phyloP scores from a whole-genome alignment of 2,329 filamentous ascomycete species.

The Hymenoscyphus salicellus region DNA sequence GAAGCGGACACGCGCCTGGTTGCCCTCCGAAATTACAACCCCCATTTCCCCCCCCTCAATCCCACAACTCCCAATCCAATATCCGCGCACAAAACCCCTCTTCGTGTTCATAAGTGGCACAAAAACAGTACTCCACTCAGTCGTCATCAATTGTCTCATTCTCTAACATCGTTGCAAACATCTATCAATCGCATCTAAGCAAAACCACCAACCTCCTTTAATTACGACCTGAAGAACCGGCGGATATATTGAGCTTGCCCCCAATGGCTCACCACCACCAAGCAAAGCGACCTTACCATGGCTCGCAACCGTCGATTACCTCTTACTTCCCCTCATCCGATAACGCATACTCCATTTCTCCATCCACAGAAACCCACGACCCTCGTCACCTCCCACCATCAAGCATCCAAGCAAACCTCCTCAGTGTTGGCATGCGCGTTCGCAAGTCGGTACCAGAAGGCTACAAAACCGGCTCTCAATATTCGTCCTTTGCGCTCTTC shows the following conservation, averaged over 20 bases:
- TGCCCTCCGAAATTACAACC: neutral
- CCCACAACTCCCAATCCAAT: neutral
- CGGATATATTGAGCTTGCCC: neutral
- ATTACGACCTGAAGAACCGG: neutral
- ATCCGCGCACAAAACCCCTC: constrained; percentile 1
- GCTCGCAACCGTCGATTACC: constrained; percentile 57
- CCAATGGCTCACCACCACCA: constrained; percentile 28
- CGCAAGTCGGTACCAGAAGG: constrained; percentile 91
- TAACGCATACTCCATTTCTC: constrained; percentile 24
- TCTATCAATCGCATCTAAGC: neutral
- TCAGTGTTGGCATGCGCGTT: constrained; percentile 90
- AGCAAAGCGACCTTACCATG: constrained; percentile 60
- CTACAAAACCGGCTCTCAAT: constrained; percentile 69
- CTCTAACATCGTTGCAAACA: neutral
- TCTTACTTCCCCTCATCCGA: constrained; percentile 51
- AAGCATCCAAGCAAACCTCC: constrained; percentile 74
- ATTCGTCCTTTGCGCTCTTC: constrained; percentile 53
- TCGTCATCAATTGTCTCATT: neutral
- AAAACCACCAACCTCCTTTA: neutral
- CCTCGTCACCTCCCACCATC: constrained; percentile 40
- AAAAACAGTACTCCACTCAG: neutral
- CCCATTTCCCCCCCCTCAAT: neutral
- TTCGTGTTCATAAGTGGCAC: constrained; percentile 1
- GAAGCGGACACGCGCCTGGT: neutral
- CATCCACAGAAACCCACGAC: constrained; percentile 39